Base-by-base conservation (phyloP, 192 early-diverging fungal genomes). In the Coemansia sp. region DNA sequence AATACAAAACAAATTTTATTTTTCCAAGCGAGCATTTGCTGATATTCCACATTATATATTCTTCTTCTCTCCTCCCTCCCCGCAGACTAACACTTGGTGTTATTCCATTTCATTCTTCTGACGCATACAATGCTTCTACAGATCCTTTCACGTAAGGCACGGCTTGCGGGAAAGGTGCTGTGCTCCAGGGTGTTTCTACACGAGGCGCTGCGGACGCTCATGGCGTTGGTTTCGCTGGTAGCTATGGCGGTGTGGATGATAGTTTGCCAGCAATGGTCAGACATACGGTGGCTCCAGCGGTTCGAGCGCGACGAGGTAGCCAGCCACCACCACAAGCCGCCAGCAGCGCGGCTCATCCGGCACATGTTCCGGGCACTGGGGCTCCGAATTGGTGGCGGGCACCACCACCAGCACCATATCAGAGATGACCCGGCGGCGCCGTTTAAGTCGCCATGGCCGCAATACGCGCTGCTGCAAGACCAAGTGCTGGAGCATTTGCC, bases 231-330 rank as follows among this genome's bases (percentile, higher is more conserved):
- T 1, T 34, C 58, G n/a, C 48, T 82, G 23, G 43, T 53, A 16
- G 44, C 30, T 1, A 66, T 83, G 3, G 67, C 67, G 5, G 44
- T 72, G 18, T 77, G 71, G 75, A 83, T 83, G 80, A 52, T 45
- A 44, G 14, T 77, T n/a, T 71, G 68, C 62, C 80, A 83, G 46
- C 71, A 63, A 59, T 77, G 74, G 76, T 83, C 80, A 2, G 80
- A 83, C 48, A 74, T 74, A 68, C 80, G 80, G 21, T 83, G 80
- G 76, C 33, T 55, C 1, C 60, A 33, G 23, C 49, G 51, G 36
- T 48, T 24, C 18, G 60, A 62, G 16, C 51, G 52, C 34, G 20
- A 41, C 52, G 23, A 62, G 5, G 33, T 10, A 15, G 14, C 7
- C 38, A 39, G 24, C 2, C 34, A 36, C 49, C 59, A 62, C 15